Evolutionary conservation across 1,284 basidiomycete genomes (phyloP), one percentile per base, ranked within the genome.

Genomic region (Grifola frondosa): DNA sequence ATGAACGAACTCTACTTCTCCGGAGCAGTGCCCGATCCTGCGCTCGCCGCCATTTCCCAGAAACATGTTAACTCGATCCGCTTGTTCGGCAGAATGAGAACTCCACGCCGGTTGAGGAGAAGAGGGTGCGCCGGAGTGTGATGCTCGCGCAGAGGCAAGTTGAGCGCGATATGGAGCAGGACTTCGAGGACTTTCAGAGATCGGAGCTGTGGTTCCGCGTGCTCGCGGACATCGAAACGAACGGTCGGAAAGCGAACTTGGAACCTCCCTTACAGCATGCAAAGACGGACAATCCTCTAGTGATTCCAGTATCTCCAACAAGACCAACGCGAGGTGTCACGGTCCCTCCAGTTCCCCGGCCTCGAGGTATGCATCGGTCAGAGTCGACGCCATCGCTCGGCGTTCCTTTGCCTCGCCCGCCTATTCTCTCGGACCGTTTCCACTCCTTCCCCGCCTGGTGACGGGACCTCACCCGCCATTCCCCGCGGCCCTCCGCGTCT

Each of bases 131-230:
- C 6, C 73, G 80, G 36, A 84, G 83, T 48, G 87, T 97, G 13
- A 81, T 97, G 64, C 68, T 88, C 3, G 83, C 91, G 1, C 96
- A 98, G 61, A 72, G 75, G 44, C 88, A 94, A 52, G 82, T 95
- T 1, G 90, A 95, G 58, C 77, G 82, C 22, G 81, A 88, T 40
- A 95, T 98, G 90, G 85, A 90, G 53, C 87, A 89, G 26, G 93
- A 97, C 62, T 97, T 95, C 64, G 83, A 88, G 34, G 81, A 83
- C 6, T 98, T 99, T 62, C 80, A 85, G 56, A 73, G 80, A 48
- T 92, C 89, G 28, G 91, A 95, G 55, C 74, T 97, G 8, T 97
- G 90, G 81, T 88, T 93, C 67, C 86, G 91, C 41, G 92, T 91
- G 1, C 71, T 88, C 2, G 80, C 84, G 3, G 91, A 97, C 58